phyloP scores from a whole-genome alignment of 2,329 filamentous ascomycete genomes.

The Thermochaetoides dissita region DNA sequence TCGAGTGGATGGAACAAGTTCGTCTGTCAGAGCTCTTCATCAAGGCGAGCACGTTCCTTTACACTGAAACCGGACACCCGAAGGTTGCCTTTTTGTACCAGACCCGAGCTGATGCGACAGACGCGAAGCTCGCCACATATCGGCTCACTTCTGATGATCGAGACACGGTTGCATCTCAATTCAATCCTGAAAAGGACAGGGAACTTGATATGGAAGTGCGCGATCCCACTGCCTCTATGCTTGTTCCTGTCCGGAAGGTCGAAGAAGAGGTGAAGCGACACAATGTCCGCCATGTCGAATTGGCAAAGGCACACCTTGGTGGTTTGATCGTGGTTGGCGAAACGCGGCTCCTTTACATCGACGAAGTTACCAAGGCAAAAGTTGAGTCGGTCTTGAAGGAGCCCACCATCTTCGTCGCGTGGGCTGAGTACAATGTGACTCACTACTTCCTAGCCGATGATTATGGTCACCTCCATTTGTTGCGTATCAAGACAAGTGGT shows the following conservation, averaged over 20 bases:
- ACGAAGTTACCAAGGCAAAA: conserved; percentile 56
- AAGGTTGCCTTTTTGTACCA: conserved; percentile 46
- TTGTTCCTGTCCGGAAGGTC: conserved; percentile 47
- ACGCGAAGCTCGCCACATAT: conserved; percentile 45
- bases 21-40: conserved; percentile 46
- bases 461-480: conserved; percentile 71
- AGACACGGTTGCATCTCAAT: conserved; percentile 37
- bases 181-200: conserved; percentile 41
- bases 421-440: conserved; percentile 70
- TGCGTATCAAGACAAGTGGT: conserved; percentile 58
- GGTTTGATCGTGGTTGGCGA: conserved; percentile 65
- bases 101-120: conserved; percentile 34
- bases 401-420: conserved; percentile 78
- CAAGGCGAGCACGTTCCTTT: conserved; percentile 42
- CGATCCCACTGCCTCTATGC: conserved; percentile 42
- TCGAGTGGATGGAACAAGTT: conserved; percentile 39
- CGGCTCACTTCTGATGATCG: conserved; percentile 44
- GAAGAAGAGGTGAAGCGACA: conserved; percentile 46
- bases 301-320: conserved; percentile 44
- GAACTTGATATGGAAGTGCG: conserved; percentile 38
- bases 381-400: conserved; percentile 54
- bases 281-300: conserved; percentile 40
- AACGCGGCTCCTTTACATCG: conserved; percentile 72
- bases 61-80: conserved; percentile 44
- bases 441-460: conserved; percentile 85